Conservation (phyloP, 495 filamentous ascomycete species). For the Apodospora peruviana region DNA sequence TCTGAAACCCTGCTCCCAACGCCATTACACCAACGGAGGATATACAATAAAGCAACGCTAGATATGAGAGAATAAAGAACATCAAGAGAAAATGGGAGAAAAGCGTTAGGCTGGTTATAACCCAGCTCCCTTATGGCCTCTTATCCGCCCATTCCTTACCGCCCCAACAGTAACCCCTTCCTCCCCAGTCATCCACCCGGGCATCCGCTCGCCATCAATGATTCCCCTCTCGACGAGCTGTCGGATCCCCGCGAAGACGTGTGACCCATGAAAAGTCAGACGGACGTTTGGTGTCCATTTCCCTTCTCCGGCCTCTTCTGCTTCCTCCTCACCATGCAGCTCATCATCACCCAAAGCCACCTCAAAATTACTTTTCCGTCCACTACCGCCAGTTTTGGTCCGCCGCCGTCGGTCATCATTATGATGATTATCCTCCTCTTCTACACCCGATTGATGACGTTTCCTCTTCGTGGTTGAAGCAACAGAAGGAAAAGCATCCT, state of each 20-base stretch:
- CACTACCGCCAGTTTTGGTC: background rate
- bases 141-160: slow-evolving; percentile 57
- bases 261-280: slow-evolving; percentile 63
- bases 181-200: slow-evolving; percentile 88
- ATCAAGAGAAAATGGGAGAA: too few species aligned
- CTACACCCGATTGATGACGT: too few species aligned
- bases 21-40: too few species aligned
- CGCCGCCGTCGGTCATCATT: slow-evolving; percentile 20
- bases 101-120: too few species aligned
- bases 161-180: slow-evolving; percentile 69
- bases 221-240: slow-evolving; percentile 69
- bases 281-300: slow-evolving; percentile 55
- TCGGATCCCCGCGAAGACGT: slow-evolving; percentile 77
- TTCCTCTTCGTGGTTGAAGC: slow-evolving; percentile 8
- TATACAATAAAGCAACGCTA: too few species aligned
- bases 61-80: too few species aligned
- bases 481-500: slow-evolving; percentile 47
- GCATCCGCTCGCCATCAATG: slow-evolving; percentile 70
- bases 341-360: slow-evolving; percentile 2
- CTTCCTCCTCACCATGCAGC: slow-evolving; percentile 12
- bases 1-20: too few species aligned
- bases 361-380: background rate
- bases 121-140: slow-evolving; percentile 43
- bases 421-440: slow-evolving; percentile 19
- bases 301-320: slow-evolving; percentile 25